Conservation (phyloP, 257 asterid genomes). For the Solanum virginianum region DNA sequence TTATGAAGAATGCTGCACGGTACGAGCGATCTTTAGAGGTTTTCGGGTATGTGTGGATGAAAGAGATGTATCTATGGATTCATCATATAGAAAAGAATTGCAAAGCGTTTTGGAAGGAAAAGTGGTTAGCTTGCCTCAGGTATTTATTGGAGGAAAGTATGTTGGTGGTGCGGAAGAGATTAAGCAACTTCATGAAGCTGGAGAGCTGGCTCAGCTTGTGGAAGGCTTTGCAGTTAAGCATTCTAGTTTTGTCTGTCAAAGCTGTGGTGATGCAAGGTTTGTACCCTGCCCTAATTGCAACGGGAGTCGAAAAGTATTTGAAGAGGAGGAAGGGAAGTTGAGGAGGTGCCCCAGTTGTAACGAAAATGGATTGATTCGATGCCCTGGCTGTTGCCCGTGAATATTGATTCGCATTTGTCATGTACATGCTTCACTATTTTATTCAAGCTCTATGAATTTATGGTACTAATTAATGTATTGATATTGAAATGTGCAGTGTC, state of each 20-base stretch:
- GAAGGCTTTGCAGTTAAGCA: slow-evolving; percentile 30
- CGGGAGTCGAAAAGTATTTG: slow-evolving; percentile 49
- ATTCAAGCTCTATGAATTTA: background rate
- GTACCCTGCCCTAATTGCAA: slow-evolving; percentile 41
- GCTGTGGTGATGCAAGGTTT: slow-evolving; percentile 45
- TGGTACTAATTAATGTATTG: background rate
- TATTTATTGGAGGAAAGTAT: slow-evolving; percentile 58
- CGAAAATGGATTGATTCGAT: slow-evolving; percentile 24
- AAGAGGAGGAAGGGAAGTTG: slow-evolving; percentile 23
- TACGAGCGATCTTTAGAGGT: slow-evolving; percentile 64
- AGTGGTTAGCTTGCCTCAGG: slow-evolving; percentile 54
- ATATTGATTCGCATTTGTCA: background rate
- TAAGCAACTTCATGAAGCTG: slow-evolving; percentile 37
- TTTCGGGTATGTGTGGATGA: slow-evolving; percentile 70
- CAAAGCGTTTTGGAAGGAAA: slow-evolving; percentile 56
- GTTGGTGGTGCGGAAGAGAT: slow-evolving; percentile 43
- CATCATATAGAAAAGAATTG: slow-evolving; percentile 52
- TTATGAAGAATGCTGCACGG: slow-evolving; percentile 65
- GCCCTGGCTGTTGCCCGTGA: slow-evolving; percentile 13
- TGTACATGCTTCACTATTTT: background rate
- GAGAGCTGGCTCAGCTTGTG: slow-evolving; percentile 32
- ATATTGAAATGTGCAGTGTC: background rate
- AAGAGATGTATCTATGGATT: slow-evolving; percentile 83
- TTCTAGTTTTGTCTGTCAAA: slow-evolving; percentile 24
- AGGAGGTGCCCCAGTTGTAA: slow-evolving; percentile 16